Base-by-base conservation (phyloP, 192 early-diverging fungal genomes). In the Coemansia sp. region DNA sequence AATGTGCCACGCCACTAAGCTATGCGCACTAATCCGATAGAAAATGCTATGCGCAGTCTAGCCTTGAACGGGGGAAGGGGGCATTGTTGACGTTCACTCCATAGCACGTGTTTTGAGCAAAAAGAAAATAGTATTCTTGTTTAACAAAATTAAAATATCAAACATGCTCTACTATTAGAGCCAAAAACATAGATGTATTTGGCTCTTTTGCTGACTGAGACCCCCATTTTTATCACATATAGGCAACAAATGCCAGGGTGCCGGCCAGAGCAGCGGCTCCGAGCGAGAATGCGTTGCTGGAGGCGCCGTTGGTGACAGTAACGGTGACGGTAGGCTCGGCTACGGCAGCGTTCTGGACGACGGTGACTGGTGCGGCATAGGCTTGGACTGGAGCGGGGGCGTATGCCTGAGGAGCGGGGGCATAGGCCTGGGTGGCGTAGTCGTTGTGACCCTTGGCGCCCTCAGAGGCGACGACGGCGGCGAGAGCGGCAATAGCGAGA, bases 331-430 rank as follows among this genome's bases (percentile, higher is more conserved):
- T 79, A 35, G 65, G 56, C 40, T 78, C 70, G 3, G 52, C 63
- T 3, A 27, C 21, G 3, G 62, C 76, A 0, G 72, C 72, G 53
- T 73, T 73, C 60, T 79, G 76, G n/a, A 79, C 63, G 19, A 79
- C 66, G 38, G 33, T 66, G 15, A 63, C 69, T 11, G 62, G 57
- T 7, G 62, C 62, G 18, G 62, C 41, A 19, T 50, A 50, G 3
- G 46, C 42, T 15, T 40, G 38, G 22, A 55, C 61, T 9, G 42
- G 38, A 37, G 52, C 60, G 27, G 40, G 52, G 12, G 60, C 60
- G 37, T 40, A 40, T 15, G 17, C 8, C 19, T 46, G 22, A 22
- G 46, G 24, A n/a, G 19, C 46, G 14, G 46, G 46, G 2, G 46
- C 46, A 6, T 22, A 12, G 0, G 46, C 46, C 1, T 50, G 26